Conservation (phyloP, 2,329 filamentous ascomycete genomes). For the Clonostachys chloroleuca region DNA sequence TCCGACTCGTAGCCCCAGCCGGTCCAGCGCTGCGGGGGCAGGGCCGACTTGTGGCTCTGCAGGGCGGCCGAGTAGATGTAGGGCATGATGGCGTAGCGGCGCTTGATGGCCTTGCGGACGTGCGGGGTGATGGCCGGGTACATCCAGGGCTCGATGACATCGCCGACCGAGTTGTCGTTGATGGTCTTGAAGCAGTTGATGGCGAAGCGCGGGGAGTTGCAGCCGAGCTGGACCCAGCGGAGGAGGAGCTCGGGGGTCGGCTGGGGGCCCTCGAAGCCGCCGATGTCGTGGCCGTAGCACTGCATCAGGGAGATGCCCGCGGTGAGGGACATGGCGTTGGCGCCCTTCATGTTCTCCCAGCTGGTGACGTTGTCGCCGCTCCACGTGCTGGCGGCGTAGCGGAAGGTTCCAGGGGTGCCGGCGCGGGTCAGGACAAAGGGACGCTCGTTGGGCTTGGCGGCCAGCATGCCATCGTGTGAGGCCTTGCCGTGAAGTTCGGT, state of each 20-base stretch:
- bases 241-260: constrained; percentile 67
- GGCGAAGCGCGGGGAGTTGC: constrained; percentile 66
- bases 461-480: constrained; percentile 62
- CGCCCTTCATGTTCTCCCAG: constrained; percentile 69
- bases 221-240: constrained; percentile 69
- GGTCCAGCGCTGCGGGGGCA: constrained; percentile 66
- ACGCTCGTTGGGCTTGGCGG: constrained; percentile 51
- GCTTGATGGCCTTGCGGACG: constrained; percentile 61
- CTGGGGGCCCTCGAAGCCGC: constrained; percentile 68
- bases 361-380: constrained; percentile 72
- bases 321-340: constrained; percentile 64
- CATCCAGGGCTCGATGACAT: constrained; percentile 78
- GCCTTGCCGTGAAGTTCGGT: constrained; percentile 69
- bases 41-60: constrained; percentile 54
- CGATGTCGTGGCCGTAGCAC: constrained; percentile 71
- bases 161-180: constrained; percentile 61
- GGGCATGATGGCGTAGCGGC: constrained; percentile 67
- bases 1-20: constrained; percentile 70
- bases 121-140: constrained; percentile 62
- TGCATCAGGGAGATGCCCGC: constrained; percentile 66
- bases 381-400: constrained; percentile 69
- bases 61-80: constrained; percentile 66
- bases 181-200: constrained; percentile 78
- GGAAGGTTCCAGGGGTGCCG: constrained; percentile 65
- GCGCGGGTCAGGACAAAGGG: constrained; percentile 68